Conservation (phyloP, 768 basidiomycete genomes). For the Leccinum sublutescens region DNA sequence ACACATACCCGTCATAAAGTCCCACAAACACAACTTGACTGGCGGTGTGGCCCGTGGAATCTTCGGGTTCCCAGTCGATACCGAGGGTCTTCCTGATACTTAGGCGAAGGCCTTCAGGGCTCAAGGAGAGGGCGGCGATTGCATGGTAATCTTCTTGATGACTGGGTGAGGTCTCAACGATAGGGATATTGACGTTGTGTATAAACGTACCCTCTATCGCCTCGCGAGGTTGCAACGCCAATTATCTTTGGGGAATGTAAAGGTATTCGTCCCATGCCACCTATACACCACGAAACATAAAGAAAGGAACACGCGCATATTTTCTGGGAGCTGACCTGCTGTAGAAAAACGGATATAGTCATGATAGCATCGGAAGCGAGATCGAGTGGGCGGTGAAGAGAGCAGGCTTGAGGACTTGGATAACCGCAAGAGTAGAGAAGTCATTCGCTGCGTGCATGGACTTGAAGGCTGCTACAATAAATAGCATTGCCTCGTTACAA, state of each 20-base stretch:
- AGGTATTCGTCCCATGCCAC: conserved; percentile 65
- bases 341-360: conserved; percentile 62
- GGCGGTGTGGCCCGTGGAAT: conserved; percentile 53
- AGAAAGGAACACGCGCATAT: background rate
- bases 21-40: conserved; percentile 84
- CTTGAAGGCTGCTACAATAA: conserved; percentile 15
- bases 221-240: conserved; percentile 72
- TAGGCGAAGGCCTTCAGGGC: conserved; percentile 68
- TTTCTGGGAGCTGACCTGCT: conserved; percentile 40
- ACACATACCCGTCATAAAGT: conserved; percentile 87
- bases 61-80: conserved; percentile 70
- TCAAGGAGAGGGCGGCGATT: conserved; percentile 70
- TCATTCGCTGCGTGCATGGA: conserved; percentile 29
- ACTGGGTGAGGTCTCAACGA: conserved; percentile 39
- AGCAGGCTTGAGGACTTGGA: conserved; percentile 16
- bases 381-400: conserved; percentile 10
- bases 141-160: conserved; percentile 89
- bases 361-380: conserved; percentile 47
- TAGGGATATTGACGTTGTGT: background rate
- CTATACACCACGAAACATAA: conserved; percentile 34
- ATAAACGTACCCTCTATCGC: conserved; percentile 60
- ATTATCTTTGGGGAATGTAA: conserved; percentile 75
- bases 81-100: conserved; percentile 61
- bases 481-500: conserved; percentile 31
- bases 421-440: conserved; percentile 24